A percentile compares a stretch with the other conserved stretches of the same genome.
Conservation (phyloP, 495 filamentous ascomycete species). For the Aspergillus sparsus region DNA sequence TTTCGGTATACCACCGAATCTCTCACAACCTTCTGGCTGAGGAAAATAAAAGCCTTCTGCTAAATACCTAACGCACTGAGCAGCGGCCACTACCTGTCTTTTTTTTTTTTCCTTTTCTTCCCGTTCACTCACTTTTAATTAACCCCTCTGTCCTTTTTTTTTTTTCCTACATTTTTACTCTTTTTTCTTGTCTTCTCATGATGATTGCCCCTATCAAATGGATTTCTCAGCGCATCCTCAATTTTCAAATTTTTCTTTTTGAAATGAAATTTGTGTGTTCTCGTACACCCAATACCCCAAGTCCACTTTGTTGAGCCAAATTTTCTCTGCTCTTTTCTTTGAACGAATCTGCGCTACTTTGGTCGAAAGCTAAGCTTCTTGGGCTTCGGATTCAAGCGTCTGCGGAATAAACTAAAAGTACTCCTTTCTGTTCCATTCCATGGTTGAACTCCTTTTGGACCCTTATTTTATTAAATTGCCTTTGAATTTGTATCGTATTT, state of each 20-base stretch:
- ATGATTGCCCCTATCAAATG: conserved; percentile 37
- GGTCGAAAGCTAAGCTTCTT: conserved; percentile 37
- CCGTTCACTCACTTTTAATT: conserved; percentile 20
- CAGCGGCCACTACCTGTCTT: neutral
- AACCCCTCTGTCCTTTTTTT: conserved; percentile 12
- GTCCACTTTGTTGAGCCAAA: conserved; percentile 46
- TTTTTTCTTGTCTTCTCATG: conserved; percentile 22
- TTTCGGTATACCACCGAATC: conserved; percentile 14
- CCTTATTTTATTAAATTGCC: conserved; percentile 30
- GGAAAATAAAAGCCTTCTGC: neutral
- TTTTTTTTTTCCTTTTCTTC: conserved; percentile 17
- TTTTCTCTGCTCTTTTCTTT: conserved; percentile 35
- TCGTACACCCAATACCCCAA: conserved; percentile 51
- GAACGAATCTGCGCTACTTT: conserved; percentile 36
- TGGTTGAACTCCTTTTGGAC: conserved; percentile 32
- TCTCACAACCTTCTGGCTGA: conserved; percentile 5
- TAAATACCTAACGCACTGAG: neutral
- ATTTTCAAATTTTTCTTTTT: conserved; percentile 45
- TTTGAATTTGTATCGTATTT: conserved; percentile 37
- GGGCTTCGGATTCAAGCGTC: conserved; percentile 40
- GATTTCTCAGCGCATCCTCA: conserved; percentile 47
- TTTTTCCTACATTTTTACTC: conserved; percentile 16
- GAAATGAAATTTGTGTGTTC: conserved; percentile 52
- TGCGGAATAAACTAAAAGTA: conserved; percentile 49
- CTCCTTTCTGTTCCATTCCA: conserved; percentile 30